phyloP scores from a whole-genome alignment of 2,329 filamentous ascomycete genomes.

The Celoporthe dispersa region DNA sequence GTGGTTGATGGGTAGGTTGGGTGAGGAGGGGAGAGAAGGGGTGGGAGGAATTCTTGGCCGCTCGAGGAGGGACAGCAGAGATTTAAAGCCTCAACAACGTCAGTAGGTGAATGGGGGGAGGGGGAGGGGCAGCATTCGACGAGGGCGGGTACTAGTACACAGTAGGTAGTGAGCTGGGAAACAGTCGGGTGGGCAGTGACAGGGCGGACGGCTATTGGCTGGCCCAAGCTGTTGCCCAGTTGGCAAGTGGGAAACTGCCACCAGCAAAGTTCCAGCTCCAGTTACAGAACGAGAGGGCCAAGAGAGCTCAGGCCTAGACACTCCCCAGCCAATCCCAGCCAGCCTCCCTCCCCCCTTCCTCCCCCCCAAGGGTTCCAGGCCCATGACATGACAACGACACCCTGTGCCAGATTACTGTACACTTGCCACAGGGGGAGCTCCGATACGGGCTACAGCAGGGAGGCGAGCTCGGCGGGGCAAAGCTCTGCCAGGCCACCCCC shows the following conservation, averaged over 20 bases:
- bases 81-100: slow-evolving; percentile 31
- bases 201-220: background rate
- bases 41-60: slow-evolving; percentile 6
- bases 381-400: background rate
- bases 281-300: too few relatives aligned
- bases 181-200: background rate
- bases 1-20: slow-evolving; percentile 18
- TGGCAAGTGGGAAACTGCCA: background rate
- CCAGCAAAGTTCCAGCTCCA: background rate
- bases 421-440: slow-evolving; percentile 8
- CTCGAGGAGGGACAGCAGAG: slow-evolving; percentile 24
- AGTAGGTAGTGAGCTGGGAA: background rate
- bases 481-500: slow-evolving; percentile 10
- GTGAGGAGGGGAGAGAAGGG: slow-evolving; percentile 18
- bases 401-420: background rate
- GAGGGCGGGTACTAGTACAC: background rate
- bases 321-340: too few relatives aligned
- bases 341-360: too few relatives aligned
- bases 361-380: background rate
- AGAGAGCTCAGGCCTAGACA: too few relatives aligned
- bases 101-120: slow-evolving; percentile 19
- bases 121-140: slow-evolving; percentile 23
- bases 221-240: background rate
- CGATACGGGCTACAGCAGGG: slow-evolving; percentile 9
- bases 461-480: slow-evolving; percentile 17